phyloP scores from a whole-genome alignment of 2,329 filamentous ascomycete species.

The Rhynchosporium graminicola region DNA sequence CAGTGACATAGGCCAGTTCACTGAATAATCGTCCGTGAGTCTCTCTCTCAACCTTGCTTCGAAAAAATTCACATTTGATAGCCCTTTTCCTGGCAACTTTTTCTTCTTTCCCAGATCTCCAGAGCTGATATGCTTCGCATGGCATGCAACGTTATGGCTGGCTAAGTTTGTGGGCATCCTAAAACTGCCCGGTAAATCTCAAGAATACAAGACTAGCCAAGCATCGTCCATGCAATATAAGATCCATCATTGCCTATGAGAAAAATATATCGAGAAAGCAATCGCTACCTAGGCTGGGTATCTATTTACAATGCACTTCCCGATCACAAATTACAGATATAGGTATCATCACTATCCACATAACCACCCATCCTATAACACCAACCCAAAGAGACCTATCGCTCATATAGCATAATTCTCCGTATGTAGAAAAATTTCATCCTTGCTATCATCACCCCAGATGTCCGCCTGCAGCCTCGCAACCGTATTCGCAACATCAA shows the following conservation, averaged over 20 bases:
- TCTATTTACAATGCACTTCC: background rate
- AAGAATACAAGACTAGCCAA: no score
- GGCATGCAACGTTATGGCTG: no score
- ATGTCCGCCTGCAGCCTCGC: slow-evolving; percentile 81
- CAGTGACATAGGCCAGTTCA: no score
- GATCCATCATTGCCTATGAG: background rate
- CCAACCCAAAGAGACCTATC: background rate
- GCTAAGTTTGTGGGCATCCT: no score
- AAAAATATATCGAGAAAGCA: background rate
- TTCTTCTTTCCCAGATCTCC: no score
- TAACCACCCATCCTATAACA: background rate
- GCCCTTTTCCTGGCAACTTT: no score
- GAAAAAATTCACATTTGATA: no score
- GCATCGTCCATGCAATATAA: no score
- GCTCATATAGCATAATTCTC: slow-evolving; percentile 86
- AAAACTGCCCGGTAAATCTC: no score
- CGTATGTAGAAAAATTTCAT: slow-evolving; percentile 92
- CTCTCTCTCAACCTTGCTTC: no score
- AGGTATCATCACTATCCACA: background rate
- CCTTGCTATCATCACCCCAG: slow-evolving; percentile 73
- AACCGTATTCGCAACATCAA: slow-evolving; percentile 84
- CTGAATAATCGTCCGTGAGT: no score
- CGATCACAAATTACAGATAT: slow-evolving; percentile 8
- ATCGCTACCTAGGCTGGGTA: background rate
- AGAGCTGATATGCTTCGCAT: no score